These are phyloP conservation scores for Furcasterigmium sp. DNA, from an alignment of 2,329 filamentous ascomycete genomes.

Conservation along the genomic window DNA sequence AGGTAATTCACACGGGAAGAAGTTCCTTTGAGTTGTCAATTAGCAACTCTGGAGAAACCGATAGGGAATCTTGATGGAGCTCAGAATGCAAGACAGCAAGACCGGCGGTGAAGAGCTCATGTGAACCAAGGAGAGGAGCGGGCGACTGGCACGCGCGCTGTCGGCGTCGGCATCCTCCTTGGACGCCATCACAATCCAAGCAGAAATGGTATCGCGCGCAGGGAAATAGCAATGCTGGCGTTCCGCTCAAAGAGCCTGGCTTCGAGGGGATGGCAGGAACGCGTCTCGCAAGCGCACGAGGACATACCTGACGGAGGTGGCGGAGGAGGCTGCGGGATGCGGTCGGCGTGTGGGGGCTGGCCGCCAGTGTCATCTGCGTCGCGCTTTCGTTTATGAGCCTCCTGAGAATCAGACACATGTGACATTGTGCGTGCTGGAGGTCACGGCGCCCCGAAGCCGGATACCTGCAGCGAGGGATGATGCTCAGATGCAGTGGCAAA, in stretches of 20 bases:
- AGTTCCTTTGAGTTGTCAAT: slow-evolving; percentile 6
- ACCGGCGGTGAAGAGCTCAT: too few relatives aligned
- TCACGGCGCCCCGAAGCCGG: slow-evolving; percentile 6
- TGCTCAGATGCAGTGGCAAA: background rate
- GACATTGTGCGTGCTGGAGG: slow-evolving; percentile 27
- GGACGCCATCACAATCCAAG: too few relatives aligned
- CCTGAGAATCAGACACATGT: slow-evolving; percentile 30
- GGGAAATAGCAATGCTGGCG: too few relatives aligned
- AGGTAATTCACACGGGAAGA: slow-evolving; percentile 48
- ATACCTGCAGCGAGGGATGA: too few relatives aligned
- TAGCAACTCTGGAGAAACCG: too few relatives aligned
- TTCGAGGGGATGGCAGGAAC: background rate
- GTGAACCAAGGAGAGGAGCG: too few relatives aligned
- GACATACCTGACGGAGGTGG: slow-evolving; percentile 40
- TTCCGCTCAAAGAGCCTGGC: too few relatives aligned
- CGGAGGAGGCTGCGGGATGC: slow-evolving; percentile 35
- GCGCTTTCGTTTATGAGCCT: slow-evolving; percentile 43
- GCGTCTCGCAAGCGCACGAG: background rate
- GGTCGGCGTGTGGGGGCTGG: slow-evolving; percentile 29
- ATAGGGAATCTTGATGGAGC: too few relatives aligned
- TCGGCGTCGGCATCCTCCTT: too few relatives aligned
- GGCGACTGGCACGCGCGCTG: too few relatives aligned
- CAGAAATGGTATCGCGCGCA: too few relatives aligned
- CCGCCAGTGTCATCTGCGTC: slow-evolving; percentile 37
- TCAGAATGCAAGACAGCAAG: too few relatives aligned